Base-by-base conservation (phyloP, 2,329 filamentous ascomycete genomes). In the Ophidiomyces ophidiicola region DNA sequence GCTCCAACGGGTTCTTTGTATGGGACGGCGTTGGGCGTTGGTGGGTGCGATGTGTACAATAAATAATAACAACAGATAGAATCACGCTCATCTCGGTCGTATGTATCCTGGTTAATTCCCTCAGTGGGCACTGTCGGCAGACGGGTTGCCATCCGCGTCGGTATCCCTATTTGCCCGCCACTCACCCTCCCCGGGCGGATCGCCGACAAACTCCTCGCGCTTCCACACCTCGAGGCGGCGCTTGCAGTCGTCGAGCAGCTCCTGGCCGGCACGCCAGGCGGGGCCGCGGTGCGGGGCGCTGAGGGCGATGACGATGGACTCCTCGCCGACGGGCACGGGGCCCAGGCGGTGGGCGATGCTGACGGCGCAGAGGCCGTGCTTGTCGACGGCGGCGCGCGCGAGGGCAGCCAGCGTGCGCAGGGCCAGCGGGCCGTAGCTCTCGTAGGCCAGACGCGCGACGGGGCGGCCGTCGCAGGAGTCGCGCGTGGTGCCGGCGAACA, bases 141-240 rank as follows among this genome's bases (percentile, higher is more conserved):
- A 8, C 23, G 10, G 6, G 12, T 37, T 59, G 42, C 60, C 60
- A 42, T 57, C 80, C 33, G 64, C 60, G 44, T 68, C 66, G 6
- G 81, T 82, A 61, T 93, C 86, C 47, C 79, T 65, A 62, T 94
- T 94, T 44, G 82, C 84, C 62, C 85, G 78, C 87, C 87, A 94
- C 31, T 90, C 72, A 5, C 72, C 60, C n/a, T 53, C 65, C 2
- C 75, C 80, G 42, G 78, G 75, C 26, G 28, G 26, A 14, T 77
- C 80, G 17, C 36, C 69, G 32, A 72, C 76, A 67, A 94, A 94
- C 57, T 85, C 81, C 64, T 96, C 88, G 48, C 77, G 68, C 64
- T 94, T 94, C 88, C 88, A 94, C 29, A 98, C 79, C 66, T 98
- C 90, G n/a, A 84, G 84, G 48, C 71, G 76, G 40, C 73, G 74